Percentiles rank a stretch among this genome's conserved stretches.
Conservation (phyloP, 805 yeast species). For the Grigorovia yakushimaensis region DNA sequence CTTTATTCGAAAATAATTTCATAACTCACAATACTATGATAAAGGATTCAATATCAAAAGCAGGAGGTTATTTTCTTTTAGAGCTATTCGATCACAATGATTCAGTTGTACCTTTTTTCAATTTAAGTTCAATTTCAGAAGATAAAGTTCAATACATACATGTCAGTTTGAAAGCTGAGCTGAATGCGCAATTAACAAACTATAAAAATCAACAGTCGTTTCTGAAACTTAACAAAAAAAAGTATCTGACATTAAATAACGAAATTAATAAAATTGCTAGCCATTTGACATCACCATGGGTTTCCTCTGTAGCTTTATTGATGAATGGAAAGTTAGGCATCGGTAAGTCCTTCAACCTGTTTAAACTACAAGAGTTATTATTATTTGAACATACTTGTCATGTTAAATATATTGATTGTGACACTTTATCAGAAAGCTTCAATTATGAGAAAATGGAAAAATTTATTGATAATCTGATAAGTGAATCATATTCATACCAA, state of each 20-base stretch:
- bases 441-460: constrained; percentile 32
- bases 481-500: constrained; percentile 58
- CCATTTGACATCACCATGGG: constrained; percentile 13
- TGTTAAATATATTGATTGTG: constrained; percentile 45
- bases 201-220: not conserved
- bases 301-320: constrained; percentile 39
- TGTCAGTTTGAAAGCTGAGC: not conserved
- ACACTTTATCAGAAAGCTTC: constrained; percentile 28
- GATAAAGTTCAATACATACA: not conserved
- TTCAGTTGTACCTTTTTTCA: not conserved
- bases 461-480: constrained; percentile 35
- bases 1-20: not conserved
- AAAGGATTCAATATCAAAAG: not conserved
- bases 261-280: constrained; percentile 3
- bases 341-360: constrained; percentile 60
- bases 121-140: not conserved
- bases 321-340: constrained; percentile 70
- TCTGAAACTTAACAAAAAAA: not conserved
- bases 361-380: constrained; percentile 29
- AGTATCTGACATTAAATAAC: not conserved
- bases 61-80: not conserved
- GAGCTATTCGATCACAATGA: not conserved
- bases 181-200: not conserved
- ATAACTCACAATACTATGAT: not conserved
- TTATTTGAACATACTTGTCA: constrained; percentile 24